Conservation (phyloP, 345 rosid species). For the Leavenworthia alabamica region DNA sequence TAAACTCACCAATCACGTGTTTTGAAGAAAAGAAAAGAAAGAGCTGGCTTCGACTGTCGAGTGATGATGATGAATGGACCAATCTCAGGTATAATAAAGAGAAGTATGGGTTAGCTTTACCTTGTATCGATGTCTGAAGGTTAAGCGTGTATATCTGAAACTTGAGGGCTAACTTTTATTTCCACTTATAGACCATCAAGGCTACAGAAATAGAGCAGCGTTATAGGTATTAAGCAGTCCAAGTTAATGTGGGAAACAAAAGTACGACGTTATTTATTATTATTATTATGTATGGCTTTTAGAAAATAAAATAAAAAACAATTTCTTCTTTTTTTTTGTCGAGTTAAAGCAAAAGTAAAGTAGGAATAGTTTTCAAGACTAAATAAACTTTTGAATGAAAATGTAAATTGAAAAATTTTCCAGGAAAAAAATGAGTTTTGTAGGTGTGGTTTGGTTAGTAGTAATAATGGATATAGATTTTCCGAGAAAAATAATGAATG, state of each 20-base stretch:
- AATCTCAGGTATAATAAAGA: not conserved
- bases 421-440: not conserved
- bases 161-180: not conserved
- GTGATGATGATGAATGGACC: not conserved
- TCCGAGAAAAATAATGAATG: not conserved
- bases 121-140: not conserved
- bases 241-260: slow-evolving; percentile 25
- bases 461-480: not conserved
- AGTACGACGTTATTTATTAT: slow-evolving; percentile 19
- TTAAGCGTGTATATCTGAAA: slow-evolving; percentile 1
- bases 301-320: not conserved
- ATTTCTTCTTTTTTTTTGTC: not conserved
- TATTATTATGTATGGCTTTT: slow-evolving; percentile 9
- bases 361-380: slow-evolving; percentile 17
- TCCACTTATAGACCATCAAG: slow-evolving; percentile 12
- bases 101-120: not conserved
- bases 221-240: slow-evolving; percentile 6
- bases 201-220: slow-evolving; percentile 30
- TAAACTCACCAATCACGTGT: slow-evolving; percentile 13
- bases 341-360: slow-evolving; percentile 31
- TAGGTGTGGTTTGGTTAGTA: not conserved
- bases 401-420: not conserved
- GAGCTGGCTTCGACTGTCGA: not conserved
- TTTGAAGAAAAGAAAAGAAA: not conserved
- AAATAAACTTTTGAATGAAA: slow-evolving; percentile 8